Conservation (phyloP, 2,329 filamentous ascomycete species). For the Talaromyces sp. region DNA sequence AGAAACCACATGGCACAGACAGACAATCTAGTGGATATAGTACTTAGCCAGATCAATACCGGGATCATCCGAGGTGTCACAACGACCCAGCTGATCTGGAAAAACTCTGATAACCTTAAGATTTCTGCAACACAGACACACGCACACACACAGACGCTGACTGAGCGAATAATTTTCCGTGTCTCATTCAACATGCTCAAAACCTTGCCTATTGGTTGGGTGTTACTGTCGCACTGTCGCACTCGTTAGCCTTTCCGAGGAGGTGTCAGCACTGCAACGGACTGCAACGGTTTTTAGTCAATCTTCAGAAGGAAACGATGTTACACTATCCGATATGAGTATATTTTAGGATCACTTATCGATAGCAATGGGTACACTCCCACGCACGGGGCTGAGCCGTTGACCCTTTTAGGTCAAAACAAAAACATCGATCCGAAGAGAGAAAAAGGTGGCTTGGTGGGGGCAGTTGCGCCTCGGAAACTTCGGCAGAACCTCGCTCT, state of each 20-base stretch:
- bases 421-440: not conserved
- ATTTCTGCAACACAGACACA: not conserved
- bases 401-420: not conserved
- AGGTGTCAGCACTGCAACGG: not conserved
- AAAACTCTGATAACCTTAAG: not conserved
- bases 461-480: not conserved
- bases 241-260: not conserved
- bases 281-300: not conserved
- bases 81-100: not conserved
- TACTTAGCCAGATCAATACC: not conserved
- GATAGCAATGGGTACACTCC: not conserved
- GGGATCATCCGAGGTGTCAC: constrained; percentile 10
- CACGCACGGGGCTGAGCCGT: constrained; percentile 3
- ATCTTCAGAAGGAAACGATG: not conserved
- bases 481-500: constrained; percentile 2
- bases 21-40: not conserved
- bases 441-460: not conserved
- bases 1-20: not conserved
- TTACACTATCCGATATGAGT: not conserved
- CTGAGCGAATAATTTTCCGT: not conserved
- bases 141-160: not conserved
- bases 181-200: not conserved
- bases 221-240: constrained; percentile 3
- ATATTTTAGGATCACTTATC: not conserved
- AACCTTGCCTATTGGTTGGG: not conserved